Evolutionary conservation across 331 rosid species (phyloP), one percentile per base, ranked within the genome.

Genomic region (Quercus phellos): DNA sequence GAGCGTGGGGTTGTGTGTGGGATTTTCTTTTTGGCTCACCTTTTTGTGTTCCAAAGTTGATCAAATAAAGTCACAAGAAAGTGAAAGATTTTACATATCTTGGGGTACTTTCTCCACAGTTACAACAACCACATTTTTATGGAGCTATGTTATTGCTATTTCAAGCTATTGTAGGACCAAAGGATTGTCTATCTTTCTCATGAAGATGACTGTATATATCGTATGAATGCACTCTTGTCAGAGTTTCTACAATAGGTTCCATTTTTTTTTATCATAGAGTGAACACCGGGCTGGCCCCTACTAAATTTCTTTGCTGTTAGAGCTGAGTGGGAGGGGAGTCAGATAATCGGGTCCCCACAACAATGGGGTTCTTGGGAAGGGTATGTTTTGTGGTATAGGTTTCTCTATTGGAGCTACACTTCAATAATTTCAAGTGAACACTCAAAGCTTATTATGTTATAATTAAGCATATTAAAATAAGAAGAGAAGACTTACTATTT

Each of bases 221-320:
- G 74, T 66, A 17, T 78, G 72, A 74, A 74, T 70, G 21, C 70
- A 81, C 51, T 71, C 24, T 83, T 84, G 89, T 72, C 89, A 80
- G 77, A 61, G 59, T 67, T 70, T 43, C 43, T 74, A 35, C 60
- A 56, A 64, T 55, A 5, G 74, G 63, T 72, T 32, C 51, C 21
- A 35, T 63, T 51, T 76, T 77, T 29, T 70, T 56, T 43, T 30
- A 70, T 64, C 55, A 16, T 80, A 77, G 91, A 90, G 96, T 77
- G 83, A 84, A 86, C 78, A 80, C 29, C 87, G 88, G 88, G 83
- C 77, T 76, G 93, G 91, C 96, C 97, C 96, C 94, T 90, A 84
- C 86, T 51, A 74, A 34, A 64, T 55, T 59, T 79, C 77, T 66
- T 46, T 76, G 82, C 75, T 56, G 56, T 69, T 82, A 4, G 70